Conservation (phyloP, 345 rosid genomes). For the Eucalyptus coolabah region DNA sequence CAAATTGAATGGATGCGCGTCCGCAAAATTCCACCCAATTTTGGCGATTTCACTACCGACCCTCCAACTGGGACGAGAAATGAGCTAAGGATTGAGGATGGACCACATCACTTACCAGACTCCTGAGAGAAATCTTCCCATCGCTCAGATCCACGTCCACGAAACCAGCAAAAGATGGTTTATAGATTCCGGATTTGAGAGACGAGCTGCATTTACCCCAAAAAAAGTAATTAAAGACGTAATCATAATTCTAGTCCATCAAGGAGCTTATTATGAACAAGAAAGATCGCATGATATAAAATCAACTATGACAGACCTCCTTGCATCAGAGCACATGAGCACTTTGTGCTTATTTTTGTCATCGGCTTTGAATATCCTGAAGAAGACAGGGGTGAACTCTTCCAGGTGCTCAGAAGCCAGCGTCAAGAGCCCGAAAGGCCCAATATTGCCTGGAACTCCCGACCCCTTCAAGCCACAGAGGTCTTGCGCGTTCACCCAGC, state of each 20-base stretch:
- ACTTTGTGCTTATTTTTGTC: conserved; percentile 13
- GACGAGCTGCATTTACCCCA: background rate
- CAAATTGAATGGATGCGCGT: background rate
- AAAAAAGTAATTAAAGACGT: background rate
- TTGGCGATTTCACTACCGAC: background rate
- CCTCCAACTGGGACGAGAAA: background rate
- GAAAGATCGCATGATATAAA: background rate
- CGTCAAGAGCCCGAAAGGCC: conserved; percentile 84
- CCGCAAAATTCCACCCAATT: background rate
- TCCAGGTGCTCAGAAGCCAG: conserved; percentile 52
- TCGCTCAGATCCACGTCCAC: conserved; percentile 52
- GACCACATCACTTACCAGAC: conserved; percentile 36
- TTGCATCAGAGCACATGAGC: conserved; percentile 80
- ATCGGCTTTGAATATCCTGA: conserved; percentile 46
- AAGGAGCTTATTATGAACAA: background rate
- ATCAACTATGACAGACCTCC: conserved; percentile 20
- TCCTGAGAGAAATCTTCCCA: conserved; percentile 52
- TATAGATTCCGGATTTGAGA: conserved; percentile 23
- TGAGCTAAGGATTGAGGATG: no score
- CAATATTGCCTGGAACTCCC: conserved; percentile 37
- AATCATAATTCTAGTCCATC: background rate
- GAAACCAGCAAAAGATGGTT: conserved; percentile 69
- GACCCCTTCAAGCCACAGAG: conserved; percentile 45
- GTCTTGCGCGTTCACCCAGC: conserved; percentile 36
- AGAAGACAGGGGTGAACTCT: conserved; percentile 78